A percentile compares a stretch with the other conserved stretches of the same genome.
Evolutionary conservation across 331 rosid species (phyloP).

Genomic region (Quercus phellos): DNA sequence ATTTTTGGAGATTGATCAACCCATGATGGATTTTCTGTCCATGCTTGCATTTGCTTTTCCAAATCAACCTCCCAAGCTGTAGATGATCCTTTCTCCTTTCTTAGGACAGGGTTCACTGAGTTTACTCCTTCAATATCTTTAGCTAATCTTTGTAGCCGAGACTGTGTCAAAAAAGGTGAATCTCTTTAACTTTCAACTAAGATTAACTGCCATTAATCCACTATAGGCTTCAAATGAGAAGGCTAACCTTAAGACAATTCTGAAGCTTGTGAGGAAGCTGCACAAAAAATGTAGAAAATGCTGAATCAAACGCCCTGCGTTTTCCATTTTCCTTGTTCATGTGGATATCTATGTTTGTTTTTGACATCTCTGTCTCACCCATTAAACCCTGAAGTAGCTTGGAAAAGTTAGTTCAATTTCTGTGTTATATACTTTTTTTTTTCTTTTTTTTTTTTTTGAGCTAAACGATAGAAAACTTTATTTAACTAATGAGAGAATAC

Average conservation of each 20-base stretch:
- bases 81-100: slow-evolving; percentile 23
- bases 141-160: slow-evolving; percentile 58
- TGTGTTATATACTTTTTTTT: no score
- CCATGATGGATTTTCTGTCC: slow-evolving; percentile 92
- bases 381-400: slow-evolving; percentile 34
- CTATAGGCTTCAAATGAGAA: slow-evolving; percentile 1
- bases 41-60: slow-evolving; percentile 74
- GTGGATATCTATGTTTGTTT: slow-evolving; percentile 27
- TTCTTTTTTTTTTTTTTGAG: no score
- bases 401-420: slow-evolving; percentile 13
- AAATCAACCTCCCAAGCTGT: slow-evolving; percentile 58
- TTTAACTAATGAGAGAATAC: no score
- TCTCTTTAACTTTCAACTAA: background rate
- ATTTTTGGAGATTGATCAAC: slow-evolving; percentile 56
- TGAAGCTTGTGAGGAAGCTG: slow-evolving; percentile 72
- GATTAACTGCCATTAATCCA: background rate
- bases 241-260: slow-evolving; percentile 58
- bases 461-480: no score
- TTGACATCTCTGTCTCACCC: slow-evolving; percentile 48
- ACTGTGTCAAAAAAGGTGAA: slow-evolving; percentile 32
- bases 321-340: slow-evolving; percentile 39
- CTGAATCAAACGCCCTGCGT: slow-evolving; percentile 36
- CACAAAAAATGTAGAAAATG: slow-evolving; percentile 51
- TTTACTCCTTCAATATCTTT: slow-evolving; percentile 36
- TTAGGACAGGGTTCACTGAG: slow-evolving; percentile 28